Evolutionary conservation across 2,329 filamentous ascomycete genomes (phyloP), one percentile per base, ranked within the genome.

Genomic region (Aspergillus calidoustus): DNA sequence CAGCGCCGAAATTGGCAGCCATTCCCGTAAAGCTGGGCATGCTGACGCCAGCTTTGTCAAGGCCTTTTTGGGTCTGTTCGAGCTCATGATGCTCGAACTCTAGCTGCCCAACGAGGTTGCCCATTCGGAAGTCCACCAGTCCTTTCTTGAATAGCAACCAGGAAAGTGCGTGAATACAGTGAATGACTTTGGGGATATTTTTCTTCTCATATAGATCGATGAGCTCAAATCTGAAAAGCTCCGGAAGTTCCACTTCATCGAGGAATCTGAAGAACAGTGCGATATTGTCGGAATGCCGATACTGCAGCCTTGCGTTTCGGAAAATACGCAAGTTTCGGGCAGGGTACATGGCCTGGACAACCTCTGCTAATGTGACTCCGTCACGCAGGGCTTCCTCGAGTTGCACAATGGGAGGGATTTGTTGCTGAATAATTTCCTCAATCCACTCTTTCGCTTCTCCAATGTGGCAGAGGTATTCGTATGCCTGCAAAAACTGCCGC

Each of bases 391-490:
- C 92, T 77, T 99, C 93, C 74, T 99, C 95, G 1, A 99, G 81
- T 74, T 97, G 89, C 23, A 99, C 91, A 69, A 98, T 97, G 0
- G 94, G 91, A 3, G 95, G 93, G 43, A 99, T 92, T 55, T 90
- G 83, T 67, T 90, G 88, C 64, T 94, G 87, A 59, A 95, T 92
- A 62, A 97, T 87, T 74, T 96, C 88, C 73, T 99, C 95, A 67
- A 99, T 97, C 95, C 95, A 99, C 78, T 98, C 94, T 75, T 98
- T 98, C 23, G 95, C 95, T 81, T 99, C 95, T 75, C 95, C 95
- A 67, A 99, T 98, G 74, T 99, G 95, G 75, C 95, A 99, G 43
- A 99, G 89, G 75, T 99, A 99, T 76, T 99, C 95, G 74, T 99
- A 99, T 7, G 95, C 95, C 77, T 96, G 92, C 57, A 99, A 80